Conservation (phyloP, 306 rosid genomes). For the Dalbergia cochinchinensis region DNA sequence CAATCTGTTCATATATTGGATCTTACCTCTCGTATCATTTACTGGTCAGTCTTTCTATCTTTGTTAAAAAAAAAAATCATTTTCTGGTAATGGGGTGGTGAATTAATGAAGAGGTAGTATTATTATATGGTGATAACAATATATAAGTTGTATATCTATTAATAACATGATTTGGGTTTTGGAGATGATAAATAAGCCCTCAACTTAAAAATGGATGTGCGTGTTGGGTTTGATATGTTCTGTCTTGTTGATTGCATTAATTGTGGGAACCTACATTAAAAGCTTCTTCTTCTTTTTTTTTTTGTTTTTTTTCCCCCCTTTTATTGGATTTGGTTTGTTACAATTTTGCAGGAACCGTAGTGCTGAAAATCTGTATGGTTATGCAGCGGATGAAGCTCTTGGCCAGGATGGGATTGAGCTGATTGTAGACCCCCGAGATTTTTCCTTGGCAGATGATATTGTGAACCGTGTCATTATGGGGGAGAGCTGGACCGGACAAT, state of each 20-base stretch:
- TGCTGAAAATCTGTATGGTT: slow-evolving; percentile 87
- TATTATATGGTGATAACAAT: not conserved
- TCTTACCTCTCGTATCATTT: slow-evolving; percentile 68
- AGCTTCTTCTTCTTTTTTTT: not conserved
- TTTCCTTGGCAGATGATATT: slow-evolving; percentile 58
- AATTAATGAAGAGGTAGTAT: not conserved
- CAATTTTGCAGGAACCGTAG: slow-evolving; percentile 82
- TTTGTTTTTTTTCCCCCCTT: too few species aligned
- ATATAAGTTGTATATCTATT: slow-evolving; percentile 7
- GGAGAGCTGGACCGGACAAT: slow-evolving; percentile 92
- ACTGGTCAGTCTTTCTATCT: slow-evolving; percentile 63
- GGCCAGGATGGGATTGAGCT: slow-evolving; percentile 74
- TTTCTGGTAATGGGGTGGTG: not conserved
- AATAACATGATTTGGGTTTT: not conserved
- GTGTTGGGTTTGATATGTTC: slow-evolving; percentile 15
- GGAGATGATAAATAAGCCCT: not conserved
- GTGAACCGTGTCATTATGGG: slow-evolving; percentile 70
- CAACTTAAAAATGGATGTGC: slow-evolving; percentile 27
- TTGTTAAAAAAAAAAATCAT: not conserved
- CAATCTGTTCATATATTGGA: slow-evolving; percentile 92
- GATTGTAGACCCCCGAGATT: slow-evolving; percentile 71
- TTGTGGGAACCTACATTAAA: slow-evolving; percentile 18
- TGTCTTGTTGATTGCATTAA: slow-evolving; percentile 27
- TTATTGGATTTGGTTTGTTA: slow-evolving; percentile 29
- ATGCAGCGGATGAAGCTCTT: slow-evolving; percentile 83